Conservation (phyloP, 1,284 basidiomycete genomes). For the Tremellales sp. region DNA sequence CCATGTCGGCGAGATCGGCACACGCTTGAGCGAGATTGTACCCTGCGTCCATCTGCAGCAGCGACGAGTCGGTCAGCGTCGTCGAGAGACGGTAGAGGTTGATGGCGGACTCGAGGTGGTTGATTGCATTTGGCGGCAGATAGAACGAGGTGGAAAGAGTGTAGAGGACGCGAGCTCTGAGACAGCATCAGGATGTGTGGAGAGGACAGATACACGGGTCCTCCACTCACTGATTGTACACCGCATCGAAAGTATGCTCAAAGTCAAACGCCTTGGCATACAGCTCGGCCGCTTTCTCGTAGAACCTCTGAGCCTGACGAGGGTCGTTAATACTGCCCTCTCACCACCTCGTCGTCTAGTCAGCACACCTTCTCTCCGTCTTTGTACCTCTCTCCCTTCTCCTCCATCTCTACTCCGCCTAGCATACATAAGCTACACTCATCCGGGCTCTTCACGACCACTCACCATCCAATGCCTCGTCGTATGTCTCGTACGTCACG, state of each 20-base stretch:
- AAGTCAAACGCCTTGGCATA: constrained; percentile 42
- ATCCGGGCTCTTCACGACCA: not conserved
- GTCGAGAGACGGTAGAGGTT: constrained; percentile 35
- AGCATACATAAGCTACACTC: not conserved
- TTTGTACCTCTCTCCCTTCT: constrained; percentile 49
- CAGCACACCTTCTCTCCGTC: constrained; percentile 46
- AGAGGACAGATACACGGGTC: not conserved
- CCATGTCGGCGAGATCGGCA: constrained; percentile 35
- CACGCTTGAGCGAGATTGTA: constrained; percentile 46
- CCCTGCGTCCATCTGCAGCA: constrained; percentile 41
- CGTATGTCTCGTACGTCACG: constrained; percentile 45
- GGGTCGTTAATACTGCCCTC: not conserved
- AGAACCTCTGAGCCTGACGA: constrained; percentile 41
- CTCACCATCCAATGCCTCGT: constrained; percentile 46
- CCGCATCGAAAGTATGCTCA: constrained; percentile 39
- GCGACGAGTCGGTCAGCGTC: constrained; percentile 22
- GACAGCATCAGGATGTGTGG: not conserved
- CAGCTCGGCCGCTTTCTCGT: constrained; percentile 43
- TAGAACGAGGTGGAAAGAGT: constrained; percentile 41
- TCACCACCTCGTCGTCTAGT: not conserved
- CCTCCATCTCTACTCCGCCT: constrained; percentile 48
- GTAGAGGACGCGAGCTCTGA: constrained; percentile 45
- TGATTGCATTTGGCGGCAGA: constrained; percentile 36
- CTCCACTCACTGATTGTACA: constrained; percentile 46
- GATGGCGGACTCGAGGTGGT: constrained; percentile 32